Conservation (phyloP, 164 flowering plant genomes). For the Echeveria elegans region DNA sequence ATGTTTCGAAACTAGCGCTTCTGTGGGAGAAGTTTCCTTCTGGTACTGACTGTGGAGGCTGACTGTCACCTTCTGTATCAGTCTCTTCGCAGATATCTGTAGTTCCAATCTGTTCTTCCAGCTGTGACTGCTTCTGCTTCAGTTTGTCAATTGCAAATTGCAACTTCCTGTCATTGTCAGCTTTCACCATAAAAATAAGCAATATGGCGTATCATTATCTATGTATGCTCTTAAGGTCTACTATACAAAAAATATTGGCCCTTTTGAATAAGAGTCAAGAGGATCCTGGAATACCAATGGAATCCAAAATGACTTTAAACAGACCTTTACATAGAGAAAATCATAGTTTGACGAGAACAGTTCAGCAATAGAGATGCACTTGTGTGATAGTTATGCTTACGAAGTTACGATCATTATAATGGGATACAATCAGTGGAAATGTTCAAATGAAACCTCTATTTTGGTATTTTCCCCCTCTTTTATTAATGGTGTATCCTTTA, state of each 20-base stretch:
- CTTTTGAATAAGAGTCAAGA: too few species aligned
- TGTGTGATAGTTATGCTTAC: not conserved
- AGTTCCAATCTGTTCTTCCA: constrained; percentile 16
- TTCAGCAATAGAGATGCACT: not conserved
- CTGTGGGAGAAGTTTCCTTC: constrained; percentile 25
- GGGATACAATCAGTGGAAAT: too few species aligned
- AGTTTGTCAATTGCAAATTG: constrained; percentile 45
- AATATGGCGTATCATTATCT: not conserved
- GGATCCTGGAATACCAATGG: not conserved
- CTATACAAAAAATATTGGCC: too few species aligned
- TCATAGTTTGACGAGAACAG: not conserved
- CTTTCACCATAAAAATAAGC: not conserved
- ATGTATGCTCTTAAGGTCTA: too few species aligned
- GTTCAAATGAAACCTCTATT: too few species aligned
- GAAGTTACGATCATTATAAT: too few species aligned
- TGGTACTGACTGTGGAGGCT: constrained; percentile 27
- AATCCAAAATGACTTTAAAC: not conserved
- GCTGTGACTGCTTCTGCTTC: constrained; percentile 39
- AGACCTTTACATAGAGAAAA: not conserved
- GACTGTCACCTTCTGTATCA: constrained; percentile 51
- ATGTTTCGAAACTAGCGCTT: constrained; percentile 16
- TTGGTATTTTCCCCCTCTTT: too few species aligned
- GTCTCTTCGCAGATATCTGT: constrained; percentile 72
- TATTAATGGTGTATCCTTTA: not conserved
- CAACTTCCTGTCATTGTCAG: constrained; percentile 41